Percentiles rank a stretch among this genome's conserved stretches.
Evolutionary conservation across 2,329 filamentous ascomycete genomes (phyloP).

Genomic region (Grosmannia clavigera): DNA sequence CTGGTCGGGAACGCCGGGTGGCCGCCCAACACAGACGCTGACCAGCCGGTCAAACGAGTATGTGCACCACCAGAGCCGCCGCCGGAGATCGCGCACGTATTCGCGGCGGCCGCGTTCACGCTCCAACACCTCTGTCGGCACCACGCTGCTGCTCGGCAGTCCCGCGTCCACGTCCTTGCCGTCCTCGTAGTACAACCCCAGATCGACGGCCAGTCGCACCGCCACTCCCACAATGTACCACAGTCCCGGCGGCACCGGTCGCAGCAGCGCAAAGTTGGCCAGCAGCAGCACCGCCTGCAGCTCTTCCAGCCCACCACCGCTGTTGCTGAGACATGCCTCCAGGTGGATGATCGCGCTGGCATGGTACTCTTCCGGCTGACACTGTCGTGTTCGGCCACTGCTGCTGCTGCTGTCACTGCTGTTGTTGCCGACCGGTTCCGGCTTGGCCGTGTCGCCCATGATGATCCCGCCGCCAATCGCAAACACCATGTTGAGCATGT

Average conservation of each 20-base stretch:
- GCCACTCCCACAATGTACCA: constrained; percentile 98
- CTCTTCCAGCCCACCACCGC: constrained; percentile 83
- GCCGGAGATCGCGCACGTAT: constrained; percentile 74
- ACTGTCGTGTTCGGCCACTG: constrained; percentile 28
- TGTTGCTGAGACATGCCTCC: constrained; percentile 72
- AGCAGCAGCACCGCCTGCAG: constrained; percentile 85
- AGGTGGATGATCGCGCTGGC: constrained; percentile 87
- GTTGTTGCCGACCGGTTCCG: constrained; percentile 1
- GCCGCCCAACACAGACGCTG: constrained; percentile 82
- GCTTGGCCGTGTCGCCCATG: constrained; percentile 49
- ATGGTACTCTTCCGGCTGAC: constrained; percentile 90
- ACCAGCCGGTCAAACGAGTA: constrained; percentile 94
- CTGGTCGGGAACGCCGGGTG: constrained; percentile 91
- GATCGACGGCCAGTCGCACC: constrained; percentile 76
- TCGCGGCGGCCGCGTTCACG: constrained; percentile 55
- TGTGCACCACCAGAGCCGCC: constrained; percentile 92
- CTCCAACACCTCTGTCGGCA: constrained; percentile 23
- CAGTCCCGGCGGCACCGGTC: constrained; percentile 82
- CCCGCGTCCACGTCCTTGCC: constrained; percentile 52
- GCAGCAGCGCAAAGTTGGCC: constrained; percentile 79
- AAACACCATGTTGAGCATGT: constrained; percentile 93
- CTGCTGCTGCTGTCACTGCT: neutral
- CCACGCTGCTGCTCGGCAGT: constrained; percentile 34
- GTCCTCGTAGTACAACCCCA: constrained; percentile 88
- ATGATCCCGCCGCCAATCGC: constrained; percentile 93